Percentiles rank a stretch among this genome's conserved stretches.
Conservation (phyloP, 306 rosid genomes). For the Malus asiatica region DNA sequence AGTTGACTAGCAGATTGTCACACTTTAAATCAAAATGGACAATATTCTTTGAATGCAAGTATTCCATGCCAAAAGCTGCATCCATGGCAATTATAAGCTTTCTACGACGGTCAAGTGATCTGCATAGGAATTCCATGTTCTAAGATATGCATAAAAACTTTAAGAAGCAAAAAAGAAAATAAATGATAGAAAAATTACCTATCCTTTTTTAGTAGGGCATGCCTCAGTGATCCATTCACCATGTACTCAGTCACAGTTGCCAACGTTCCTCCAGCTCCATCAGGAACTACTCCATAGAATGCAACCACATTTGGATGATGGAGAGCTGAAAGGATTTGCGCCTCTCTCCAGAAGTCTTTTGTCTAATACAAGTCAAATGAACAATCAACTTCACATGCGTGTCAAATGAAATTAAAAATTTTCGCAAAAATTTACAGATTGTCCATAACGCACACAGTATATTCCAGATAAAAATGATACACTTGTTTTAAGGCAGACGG, state of each 20-base stretch:
- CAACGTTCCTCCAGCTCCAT: conserved; percentile 25
- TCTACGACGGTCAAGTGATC: conserved; percentile 17
- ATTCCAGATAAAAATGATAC: background rate
- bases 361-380: conserved; percentile 10
- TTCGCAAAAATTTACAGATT: background rate
- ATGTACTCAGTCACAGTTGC: conserved; percentile 27
- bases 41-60: conserved; percentile 27
- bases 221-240: conserved; percentile 29
- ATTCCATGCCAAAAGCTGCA: conserved; percentile 33
- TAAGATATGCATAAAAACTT: conserved; percentile 7
- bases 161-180: conserved; percentile 3
- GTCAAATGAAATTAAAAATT: background rate
- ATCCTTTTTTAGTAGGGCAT: conserved; percentile 21
- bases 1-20: conserved; percentile 26
- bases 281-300: conserved; percentile 28
- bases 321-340: conserved; percentile 24
- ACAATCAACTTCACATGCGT: background rate
- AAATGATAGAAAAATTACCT: conserved; percentile 11
- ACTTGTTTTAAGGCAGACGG: background rate
- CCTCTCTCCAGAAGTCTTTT: conserved; percentile 33
- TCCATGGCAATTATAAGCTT: conserved; percentile 32
- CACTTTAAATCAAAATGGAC: conserved; percentile 34
- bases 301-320: conserved; percentile 36
- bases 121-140: conserved; percentile 5
- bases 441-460: background rate